Evolutionary conservation across 2,329 filamentous ascomycete genomes (phyloP), one percentile per base, ranked within the genome.

Genomic region (Ophiostoma fasciatum): DNA sequence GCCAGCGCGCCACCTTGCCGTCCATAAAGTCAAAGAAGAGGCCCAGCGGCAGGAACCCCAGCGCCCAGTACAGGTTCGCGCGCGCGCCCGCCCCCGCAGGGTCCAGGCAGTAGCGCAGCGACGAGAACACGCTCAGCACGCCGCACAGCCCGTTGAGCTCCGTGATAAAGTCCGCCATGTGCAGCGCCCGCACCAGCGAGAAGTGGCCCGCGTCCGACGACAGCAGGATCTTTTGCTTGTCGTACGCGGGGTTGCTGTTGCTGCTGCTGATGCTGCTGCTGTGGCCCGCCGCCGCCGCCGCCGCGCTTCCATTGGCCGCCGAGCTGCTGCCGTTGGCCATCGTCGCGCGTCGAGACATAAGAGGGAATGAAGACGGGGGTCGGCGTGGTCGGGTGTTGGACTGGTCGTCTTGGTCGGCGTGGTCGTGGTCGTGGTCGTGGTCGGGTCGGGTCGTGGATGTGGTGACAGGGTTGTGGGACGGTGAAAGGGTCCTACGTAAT

Each of bases 11-110:
- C 38, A 98, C 87, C 55, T 87, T 90, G 53, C 90, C 90, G 57
- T 98, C 90, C 69, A 96, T 84, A 54, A 94, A 92, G 59, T 98
- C 90, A 57, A 96, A 96, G 64, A 96, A 94, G 11, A 96, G 66
- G 5, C 85, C 87, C 41, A 94, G 82, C 1, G 88, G 88, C 58
- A 96, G 81, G 58, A 94, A 83, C 5, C 65, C 73, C 33, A 98
- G 73, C 2, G 90, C 87, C 23, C 78, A 62, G 71, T 82, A 96
- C 37, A 94, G 63, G 48, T 84, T 79, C n/a, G n/a, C n/a, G n/a
- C n/a, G n/a, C n/a, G n/a, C n/a, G 35, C 64, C 64, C 48, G 74
- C 64, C 37, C 79, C 63, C 40, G 66, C 54, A 8, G 79, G 68
- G 45, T 79, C 72, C 43, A 93, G 71, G 58, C 82, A 90, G 68